Base-by-base conservation (phyloP, 257 asterid species). In the Nicotiana sylvestris region DNA sequence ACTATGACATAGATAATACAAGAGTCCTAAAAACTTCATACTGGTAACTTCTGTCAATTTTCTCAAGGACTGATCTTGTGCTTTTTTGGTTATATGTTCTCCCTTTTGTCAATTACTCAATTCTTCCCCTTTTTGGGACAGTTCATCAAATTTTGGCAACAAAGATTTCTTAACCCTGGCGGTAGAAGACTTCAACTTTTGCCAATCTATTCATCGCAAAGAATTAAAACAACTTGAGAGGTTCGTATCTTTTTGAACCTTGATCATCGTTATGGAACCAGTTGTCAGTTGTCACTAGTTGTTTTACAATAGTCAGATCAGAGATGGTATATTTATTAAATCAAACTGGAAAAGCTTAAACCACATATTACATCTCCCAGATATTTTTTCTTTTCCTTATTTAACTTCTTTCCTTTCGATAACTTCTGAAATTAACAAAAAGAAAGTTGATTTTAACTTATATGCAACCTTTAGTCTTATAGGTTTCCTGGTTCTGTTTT, bases 221-320 rank as follows among this genome's bases (percentile, higher is more conserved):
- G 99, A 96, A 87, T 88, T 94, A 53, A 86, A 89, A 84, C 91
- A 88, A 84, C 91, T 96, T 66, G 95, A 96, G 87, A 93, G 96
- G 98, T 94, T 69, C 15, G 76, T 80, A 55, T 76, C 80, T 67
- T 61, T 35, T 61, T 66, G 37, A 15, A 57, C 81, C 78, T 25
- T 53, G 37, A 29, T 81, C 51, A 76, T 56, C 57, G 27, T 16
- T n/a, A 5, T 74, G 62, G 43, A 74, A 32, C n/a, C 80, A 74
- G 64, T 76, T 76, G 27, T 51, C 80, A 2, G 12, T n/a, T 33
- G 37, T 58, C 33, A 30, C 57, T 18, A 37, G 61, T 65, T 39
- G 65, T 61, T 83, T 60, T 13, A 30, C 67, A 18, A 51, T 78
- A 39, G 69, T 64, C 29, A 80, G 60, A 39, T 57, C 74, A 46